These are phyloP conservation scores for Leccinum fibrillosum DNA, from an alignment of 768 basidiomycete genomes.

Conservation along the genomic window DNA sequence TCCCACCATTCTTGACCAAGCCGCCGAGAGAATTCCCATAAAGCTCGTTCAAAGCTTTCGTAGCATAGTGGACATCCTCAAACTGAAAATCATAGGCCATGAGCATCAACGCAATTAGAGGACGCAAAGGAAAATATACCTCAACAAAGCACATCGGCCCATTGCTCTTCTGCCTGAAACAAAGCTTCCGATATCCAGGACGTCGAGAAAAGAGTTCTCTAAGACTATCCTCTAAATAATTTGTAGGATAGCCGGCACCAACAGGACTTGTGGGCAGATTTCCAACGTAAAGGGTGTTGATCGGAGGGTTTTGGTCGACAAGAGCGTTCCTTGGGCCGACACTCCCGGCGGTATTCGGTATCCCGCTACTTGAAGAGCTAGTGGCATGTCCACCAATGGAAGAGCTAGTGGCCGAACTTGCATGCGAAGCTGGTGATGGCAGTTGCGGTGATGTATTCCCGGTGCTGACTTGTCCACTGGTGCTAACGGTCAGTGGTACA, in stretches of 20 bases:
- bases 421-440: constrained; percentile 71
- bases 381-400: constrained; percentile 27
- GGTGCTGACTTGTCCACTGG: constrained; percentile 34
- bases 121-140: constrained; percentile 41
- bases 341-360: constrained; percentile 18
- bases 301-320: constrained; percentile 94
- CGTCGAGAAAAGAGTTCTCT: constrained; percentile 76
- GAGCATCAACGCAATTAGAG: background rate
- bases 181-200: constrained; percentile 86
- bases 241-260: constrained; percentile 67
- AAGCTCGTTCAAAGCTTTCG: constrained; percentile 83
- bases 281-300: constrained; percentile 99
- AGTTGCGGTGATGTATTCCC: constrained; percentile 61
- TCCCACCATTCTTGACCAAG: constrained; percentile 92
- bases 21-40: constrained; percentile 92
- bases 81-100: constrained; percentile 50
- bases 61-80: constrained; percentile 82
- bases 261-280: constrained; percentile 84
- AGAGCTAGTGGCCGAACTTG: constrained; percentile 46
- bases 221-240: constrained; percentile 84
- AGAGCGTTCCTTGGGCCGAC: constrained; percentile 36
- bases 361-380: constrained; percentile 31
- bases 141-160: constrained; percentile 99
- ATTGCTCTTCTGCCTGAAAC: constrained; percentile 93
- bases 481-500: constrained; percentile 44